Evolutionary conservation across 2,329 filamentous ascomycete genomes (phyloP).

Genomic region (Fusarium albidum): DNA sequence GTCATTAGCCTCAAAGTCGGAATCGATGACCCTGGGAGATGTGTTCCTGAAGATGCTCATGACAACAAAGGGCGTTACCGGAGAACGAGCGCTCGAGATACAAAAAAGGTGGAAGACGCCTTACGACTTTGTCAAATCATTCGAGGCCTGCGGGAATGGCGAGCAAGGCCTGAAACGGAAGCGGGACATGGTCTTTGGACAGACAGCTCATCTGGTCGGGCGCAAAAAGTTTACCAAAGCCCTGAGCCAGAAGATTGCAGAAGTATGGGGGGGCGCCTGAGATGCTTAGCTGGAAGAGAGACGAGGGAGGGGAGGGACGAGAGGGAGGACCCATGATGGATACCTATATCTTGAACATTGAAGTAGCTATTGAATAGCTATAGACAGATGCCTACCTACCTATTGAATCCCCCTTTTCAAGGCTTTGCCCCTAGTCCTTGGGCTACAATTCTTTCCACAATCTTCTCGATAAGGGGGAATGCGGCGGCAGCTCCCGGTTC

Average conservation of each 20-base stretch:
- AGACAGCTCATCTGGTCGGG: slow-evolving; percentile 67
- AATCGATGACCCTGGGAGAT: slow-evolving; percentile 76
- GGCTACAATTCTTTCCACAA: slow-evolving; percentile 78
- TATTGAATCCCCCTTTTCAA: too few species aligned
- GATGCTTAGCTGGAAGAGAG: background rate
- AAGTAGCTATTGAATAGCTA: slow-evolving; percentile 14
- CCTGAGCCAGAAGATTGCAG: slow-evolving; percentile 74
- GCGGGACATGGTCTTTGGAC: slow-evolving; percentile 65
- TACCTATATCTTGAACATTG: slow-evolving; percentile 31
- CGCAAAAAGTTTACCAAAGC: slow-evolving; percentile 73
- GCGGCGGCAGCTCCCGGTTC: slow-evolving; percentile 57
- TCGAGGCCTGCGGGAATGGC: slow-evolving; percentile 60
- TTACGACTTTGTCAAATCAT: slow-evolving; percentile 74
- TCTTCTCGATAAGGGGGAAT: slow-evolving; percentile 71
- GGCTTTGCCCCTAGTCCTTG: slow-evolving; percentile 55
- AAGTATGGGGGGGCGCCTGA: slow-evolving; percentile 71
- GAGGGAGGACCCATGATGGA: slow-evolving; percentile 36
- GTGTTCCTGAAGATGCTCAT: slow-evolving; percentile 87
- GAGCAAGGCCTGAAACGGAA: slow-evolving; percentile 63
- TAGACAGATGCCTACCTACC: too few species aligned
- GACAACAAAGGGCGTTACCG: slow-evolving; percentile 78
- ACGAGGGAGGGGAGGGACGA: too few species aligned
- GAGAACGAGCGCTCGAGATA: slow-evolving; percentile 81
- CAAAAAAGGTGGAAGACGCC: slow-evolving; percentile 82
- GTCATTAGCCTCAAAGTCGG: slow-evolving; percentile 77